phyloP scores from a whole-genome alignment of 139 green algal genomes.

The Protoeuglena noctilucae region DNA sequence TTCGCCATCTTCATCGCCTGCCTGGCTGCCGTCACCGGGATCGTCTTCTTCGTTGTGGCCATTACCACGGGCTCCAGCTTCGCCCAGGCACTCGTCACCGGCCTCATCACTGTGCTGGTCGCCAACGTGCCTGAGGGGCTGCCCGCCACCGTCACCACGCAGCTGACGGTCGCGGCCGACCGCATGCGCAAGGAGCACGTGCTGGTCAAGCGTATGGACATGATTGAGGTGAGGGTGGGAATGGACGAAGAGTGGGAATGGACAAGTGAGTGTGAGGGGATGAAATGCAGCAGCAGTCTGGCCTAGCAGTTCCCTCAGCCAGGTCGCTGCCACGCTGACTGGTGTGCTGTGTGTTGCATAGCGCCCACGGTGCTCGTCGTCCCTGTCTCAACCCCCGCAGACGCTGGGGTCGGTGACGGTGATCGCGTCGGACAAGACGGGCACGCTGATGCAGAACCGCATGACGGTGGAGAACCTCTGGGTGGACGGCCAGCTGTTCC shows the following conservation, averaged over 20 bases:
- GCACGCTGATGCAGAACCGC: conserved; percentile 31
- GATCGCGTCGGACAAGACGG: conserved; percentile 33
- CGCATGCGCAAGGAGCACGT: conserved; percentile 26
- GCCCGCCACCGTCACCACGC: conserved; percentile 25
- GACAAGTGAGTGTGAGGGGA: too few species aligned
- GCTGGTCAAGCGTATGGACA: conserved; percentile 21
- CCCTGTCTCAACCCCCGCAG: conserved; percentile 24
- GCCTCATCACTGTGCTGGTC: conserved; percentile 43
- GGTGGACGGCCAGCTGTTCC: conserved; percentile 32
- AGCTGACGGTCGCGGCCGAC: conserved; percentile 19
- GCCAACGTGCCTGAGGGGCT: conserved; percentile 33
- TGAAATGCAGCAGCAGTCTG: too few species aligned
- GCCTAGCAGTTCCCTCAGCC: too few species aligned
- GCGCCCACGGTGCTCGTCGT: too few species aligned
- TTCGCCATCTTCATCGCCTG: conserved; percentile 22
- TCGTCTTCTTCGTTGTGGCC: conserved; percentile 26
- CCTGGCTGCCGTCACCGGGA: conserved; percentile 17
- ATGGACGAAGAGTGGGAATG: too few species aligned
- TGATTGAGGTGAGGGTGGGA: too few species aligned
- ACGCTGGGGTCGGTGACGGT: conserved; percentile 28
- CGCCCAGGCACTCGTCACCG: conserved; percentile 17
- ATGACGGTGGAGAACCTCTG: conserved; percentile 32
- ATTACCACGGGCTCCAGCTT: conserved; percentile 19
- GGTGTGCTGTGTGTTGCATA: too few species aligned
- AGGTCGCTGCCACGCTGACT: too few species aligned